Conservation (phyloP, 73 alveolate genomes). For the Blepharisma stoltei region DNA sequence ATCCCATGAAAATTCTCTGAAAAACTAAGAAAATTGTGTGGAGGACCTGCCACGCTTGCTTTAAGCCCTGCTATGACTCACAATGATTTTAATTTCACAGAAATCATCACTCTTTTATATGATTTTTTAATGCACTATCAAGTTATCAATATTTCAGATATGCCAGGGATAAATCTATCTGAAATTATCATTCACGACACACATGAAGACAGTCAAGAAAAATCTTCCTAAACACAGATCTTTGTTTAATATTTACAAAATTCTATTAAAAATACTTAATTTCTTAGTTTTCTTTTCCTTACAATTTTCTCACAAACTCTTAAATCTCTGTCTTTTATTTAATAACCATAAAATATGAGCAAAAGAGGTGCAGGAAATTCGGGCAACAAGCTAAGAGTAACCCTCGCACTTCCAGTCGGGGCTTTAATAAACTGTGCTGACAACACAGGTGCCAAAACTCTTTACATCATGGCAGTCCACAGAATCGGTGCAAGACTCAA, state of each 20-base stretch:
- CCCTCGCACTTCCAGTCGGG: slow-evolving; percentile 73
- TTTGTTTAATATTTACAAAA: too few species aligned
- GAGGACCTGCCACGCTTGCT: slow-evolving; percentile 67
- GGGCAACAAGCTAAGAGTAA: slow-evolving; percentile 45
- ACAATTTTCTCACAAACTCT: too few species aligned
- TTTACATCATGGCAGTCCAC: slow-evolving; percentile 75
- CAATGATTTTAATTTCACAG: slow-evolving; percentile 70
- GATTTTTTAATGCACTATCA: too few species aligned
- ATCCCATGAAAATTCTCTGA: slow-evolving; percentile 8
- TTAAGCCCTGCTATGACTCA: slow-evolving; percentile 77
- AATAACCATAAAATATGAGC: slow-evolving; percentile 22
- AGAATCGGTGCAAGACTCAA: slow-evolving; percentile 47
- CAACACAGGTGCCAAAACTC: slow-evolving; percentile 77
- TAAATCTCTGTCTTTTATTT: too few species aligned
- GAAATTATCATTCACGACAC: too few species aligned
- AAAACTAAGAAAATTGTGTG: slow-evolving; percentile 23
- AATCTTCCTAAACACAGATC: too few species aligned
- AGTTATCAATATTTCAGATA: too few species aligned
- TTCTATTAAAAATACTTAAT: too few species aligned
- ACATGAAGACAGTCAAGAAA: too few species aligned
- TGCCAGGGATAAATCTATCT: too few species aligned
- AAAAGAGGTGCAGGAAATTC: slow-evolving; percentile 58
- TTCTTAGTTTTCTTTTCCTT: too few species aligned
- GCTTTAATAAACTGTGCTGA: slow-evolving; percentile 92
- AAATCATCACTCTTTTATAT: background rate